A percentile compares a stretch with the other conserved stretches of the same genome.
Evolutionary conservation across 345 rosid genomes (phyloP).

Genomic region (Eutrema heterophyllum): DNA sequence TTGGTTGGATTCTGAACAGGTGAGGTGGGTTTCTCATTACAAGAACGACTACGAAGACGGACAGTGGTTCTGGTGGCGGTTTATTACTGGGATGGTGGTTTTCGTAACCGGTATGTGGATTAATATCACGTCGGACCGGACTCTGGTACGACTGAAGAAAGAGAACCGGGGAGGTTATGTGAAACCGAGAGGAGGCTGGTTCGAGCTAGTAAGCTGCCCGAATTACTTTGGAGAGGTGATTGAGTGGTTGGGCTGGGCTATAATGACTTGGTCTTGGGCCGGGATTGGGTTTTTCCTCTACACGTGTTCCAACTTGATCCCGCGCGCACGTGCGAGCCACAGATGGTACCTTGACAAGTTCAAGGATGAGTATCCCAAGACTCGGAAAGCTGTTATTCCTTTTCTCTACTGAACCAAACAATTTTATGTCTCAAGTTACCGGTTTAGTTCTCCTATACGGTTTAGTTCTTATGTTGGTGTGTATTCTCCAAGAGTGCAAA

Average conservation of each 20-base stretch:
- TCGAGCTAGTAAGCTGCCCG: slow-evolving; percentile 82
- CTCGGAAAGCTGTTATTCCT: slow-evolving; percentile 75
- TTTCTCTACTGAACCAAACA: slow-evolving; percentile 35
- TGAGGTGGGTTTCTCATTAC: slow-evolving; percentile 81
- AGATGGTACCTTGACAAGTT: slow-evolving; percentile 73
- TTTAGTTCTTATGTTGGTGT: background rate
- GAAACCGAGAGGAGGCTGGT: slow-evolving; percentile 79
- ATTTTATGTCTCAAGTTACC: background rate
- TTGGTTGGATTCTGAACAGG: slow-evolving; percentile 1
- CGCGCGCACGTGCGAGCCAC: slow-evolving; percentile 68
- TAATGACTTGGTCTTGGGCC: slow-evolving; percentile 85
- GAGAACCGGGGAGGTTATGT: slow-evolving; percentile 63
- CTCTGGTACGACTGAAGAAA: slow-evolving; percentile 56
- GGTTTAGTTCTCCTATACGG: background rate
- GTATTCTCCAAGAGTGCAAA: background rate
- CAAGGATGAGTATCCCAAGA: slow-evolving; percentile 64
- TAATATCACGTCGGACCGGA: slow-evolving; percentile 65
- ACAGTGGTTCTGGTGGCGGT: slow-evolving; percentile 54
- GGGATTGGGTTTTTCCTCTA: slow-evolving; percentile 71
- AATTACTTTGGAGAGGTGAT: slow-evolving; percentile 76
- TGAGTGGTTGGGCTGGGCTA: slow-evolving; percentile 91
- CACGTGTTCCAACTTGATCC: slow-evolving; percentile 75
- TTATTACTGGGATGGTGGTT: slow-evolving; percentile 41
- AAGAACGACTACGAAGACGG: slow-evolving; percentile 45
- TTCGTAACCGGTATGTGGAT: slow-evolving; percentile 62